Base-by-base conservation (phyloP, 1,284 basidiomycete species). In the Inonotus hispidus region DNA sequence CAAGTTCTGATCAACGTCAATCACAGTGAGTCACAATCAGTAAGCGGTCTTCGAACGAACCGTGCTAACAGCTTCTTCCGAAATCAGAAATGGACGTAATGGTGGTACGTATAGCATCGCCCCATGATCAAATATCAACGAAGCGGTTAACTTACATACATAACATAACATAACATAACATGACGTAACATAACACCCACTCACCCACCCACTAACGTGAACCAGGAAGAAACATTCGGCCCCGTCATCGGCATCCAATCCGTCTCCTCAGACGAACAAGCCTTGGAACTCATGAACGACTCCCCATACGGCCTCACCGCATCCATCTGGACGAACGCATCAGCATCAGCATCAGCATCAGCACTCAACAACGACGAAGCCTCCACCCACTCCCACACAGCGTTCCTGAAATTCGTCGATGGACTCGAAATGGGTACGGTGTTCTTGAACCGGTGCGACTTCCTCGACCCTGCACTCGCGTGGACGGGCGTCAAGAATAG, bases 401-500 rank as follows among this genome's bases (percentile, higher is more conserved):
- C 82, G 0, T 96, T 96, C 75, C 70, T 89, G 63, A 74, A 71
- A 59, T 77, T 98, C 53, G 83, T 80, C 1, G 86, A 91, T 62
- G 83, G 87, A 65, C 74, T 98, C 50, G 86, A 95, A 66, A 87
- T 88, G 0, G 95, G 95, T 1, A 98, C 95, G 0, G 94, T 98
- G 2, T 98, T 93, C 74, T 73, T 96, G 68, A 98, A 98, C 75
- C 80, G 92, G 53, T 93, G 91, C 65, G 95, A 97, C 72, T 88
- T 80, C 69, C 80, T 96, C 43, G 95, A 98, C 70, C 95, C 95
- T 1, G 93, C 93, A 1, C 77, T 98, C 2, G 84, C 92, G 1
- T 98, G 96, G 95, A 92, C 89, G 1, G 95, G 95, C 1, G 89
- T 93, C 60, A 98, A 98, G 78, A 79, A 97, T 70, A 93, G 90